Evolutionary conservation across 345 rosid genomes (phyloP).

Genomic region (Hibiscus tridactylites): DNA sequence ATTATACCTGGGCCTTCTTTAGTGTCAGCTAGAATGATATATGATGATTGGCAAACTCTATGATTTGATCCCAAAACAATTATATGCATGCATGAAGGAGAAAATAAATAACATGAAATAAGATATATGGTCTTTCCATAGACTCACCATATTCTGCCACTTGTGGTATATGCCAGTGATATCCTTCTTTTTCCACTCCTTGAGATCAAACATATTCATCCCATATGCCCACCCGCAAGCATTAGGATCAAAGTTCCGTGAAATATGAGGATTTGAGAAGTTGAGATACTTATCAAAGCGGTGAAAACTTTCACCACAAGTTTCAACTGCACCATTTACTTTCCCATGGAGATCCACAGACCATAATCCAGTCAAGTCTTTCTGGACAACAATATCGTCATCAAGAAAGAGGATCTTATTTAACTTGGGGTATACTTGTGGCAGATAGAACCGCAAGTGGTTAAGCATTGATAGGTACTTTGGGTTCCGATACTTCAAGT

Average conservation of each 20-base stretch:
- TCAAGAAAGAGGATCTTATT: slow-evolving; percentile 89
- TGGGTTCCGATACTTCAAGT: slow-evolving; percentile 92
- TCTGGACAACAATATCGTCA: slow-evolving; percentile 97
- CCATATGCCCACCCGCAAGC: slow-evolving; percentile 99
- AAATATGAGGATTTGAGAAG: slow-evolving; percentile 88
- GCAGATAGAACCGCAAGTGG: slow-evolving; percentile 94
- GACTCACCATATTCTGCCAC: slow-evolving; percentile 96
- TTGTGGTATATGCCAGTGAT: slow-evolving; percentile 96
- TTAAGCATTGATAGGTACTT: slow-evolving; percentile 97
- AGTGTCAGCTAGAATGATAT: neutral
- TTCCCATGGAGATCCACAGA: slow-evolving; percentile 74
- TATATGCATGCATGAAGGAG: neutral
- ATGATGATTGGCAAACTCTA: neutral
- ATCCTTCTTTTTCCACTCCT: slow-evolving; percentile 89
- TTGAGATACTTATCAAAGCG: slow-evolving; percentile 95
- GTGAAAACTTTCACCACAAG: slow-evolving; percentile 98
- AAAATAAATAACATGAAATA: neutral
- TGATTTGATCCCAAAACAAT: neutral
- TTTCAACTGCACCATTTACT: slow-evolving; percentile 98
- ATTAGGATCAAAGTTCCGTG: slow-evolving; percentile 84
- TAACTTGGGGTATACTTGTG: slow-evolving; percentile 85
- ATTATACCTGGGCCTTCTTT: neutral
- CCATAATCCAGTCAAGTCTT: slow-evolving; percentile 87
- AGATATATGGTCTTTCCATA: neutral
- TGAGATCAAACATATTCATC: slow-evolving; percentile 94